phyloP scores from a whole-genome alignment of 768 basidiomycete genomes.

The Tricholoma flavovirens region DNA sequence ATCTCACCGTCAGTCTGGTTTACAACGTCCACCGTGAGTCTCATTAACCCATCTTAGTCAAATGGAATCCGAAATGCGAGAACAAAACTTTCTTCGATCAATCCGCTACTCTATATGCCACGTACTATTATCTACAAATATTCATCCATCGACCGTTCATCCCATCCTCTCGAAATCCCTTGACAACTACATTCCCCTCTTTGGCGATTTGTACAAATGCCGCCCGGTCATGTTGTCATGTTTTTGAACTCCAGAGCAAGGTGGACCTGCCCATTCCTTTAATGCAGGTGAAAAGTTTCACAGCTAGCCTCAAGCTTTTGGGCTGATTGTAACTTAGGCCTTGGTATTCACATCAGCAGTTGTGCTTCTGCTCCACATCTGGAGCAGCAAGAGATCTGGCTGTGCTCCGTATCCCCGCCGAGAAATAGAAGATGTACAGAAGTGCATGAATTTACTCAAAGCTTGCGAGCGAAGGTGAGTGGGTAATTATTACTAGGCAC shows the following conservation, averaged over 20 bases:
- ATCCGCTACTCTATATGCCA: constrained; percentile 47
- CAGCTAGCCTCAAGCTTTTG: neutral
- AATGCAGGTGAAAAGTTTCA: constrained; percentile 27
- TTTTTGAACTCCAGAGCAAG: constrained; percentile 49
- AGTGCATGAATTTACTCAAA: constrained; percentile 50
- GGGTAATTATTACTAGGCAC: neutral
- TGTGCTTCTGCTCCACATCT: constrained; percentile 61
- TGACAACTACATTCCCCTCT: constrained; percentile 42
- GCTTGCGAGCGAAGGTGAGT: constrained; percentile 34
- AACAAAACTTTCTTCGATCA: constrained; percentile 44
- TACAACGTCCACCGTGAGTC: constrained; percentile 24
- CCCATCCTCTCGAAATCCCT: constrained; percentile 50
- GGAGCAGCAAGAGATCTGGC: constrained; percentile 50
- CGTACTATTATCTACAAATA: constrained; percentile 53
- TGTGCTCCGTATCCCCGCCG: constrained; percentile 38
- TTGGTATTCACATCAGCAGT: constrained; percentile 37
- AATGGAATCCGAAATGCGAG: constrained; percentile 37
- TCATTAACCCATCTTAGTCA: constrained; percentile 24
- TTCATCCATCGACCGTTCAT: constrained; percentile 78
- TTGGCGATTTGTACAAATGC: constrained; percentile 85
- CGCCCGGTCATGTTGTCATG: constrained; percentile 67
- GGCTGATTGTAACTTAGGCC: constrained; percentile 21
- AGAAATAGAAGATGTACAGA: constrained; percentile 56
- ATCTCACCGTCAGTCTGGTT: constrained; percentile 44
- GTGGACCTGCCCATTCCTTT: constrained; percentile 29